phyloP scores from a whole-genome alignment of 495 filamentous ascomycete genomes.

The Tricharina praecox region DNA sequence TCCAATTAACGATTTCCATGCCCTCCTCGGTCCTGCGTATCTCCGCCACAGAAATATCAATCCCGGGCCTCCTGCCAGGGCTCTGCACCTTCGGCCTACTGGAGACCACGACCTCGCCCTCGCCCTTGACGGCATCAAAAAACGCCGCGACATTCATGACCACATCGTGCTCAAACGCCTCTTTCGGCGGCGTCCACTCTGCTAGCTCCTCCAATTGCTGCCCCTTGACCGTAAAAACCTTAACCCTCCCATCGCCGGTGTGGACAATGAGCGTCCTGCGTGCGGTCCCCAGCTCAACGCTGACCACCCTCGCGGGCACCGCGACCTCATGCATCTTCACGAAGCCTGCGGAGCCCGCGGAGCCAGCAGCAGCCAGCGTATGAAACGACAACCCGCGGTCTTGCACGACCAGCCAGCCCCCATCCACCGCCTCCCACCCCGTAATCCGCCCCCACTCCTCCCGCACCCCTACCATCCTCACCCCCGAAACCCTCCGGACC shows the following conservation, averaged over 20 bases:
- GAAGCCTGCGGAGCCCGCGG: constrained; percentile 6
- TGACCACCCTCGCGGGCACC: constrained; percentile 5
- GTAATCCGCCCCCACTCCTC: constrained; percentile 13
- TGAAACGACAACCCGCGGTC: constrained; percentile 13
- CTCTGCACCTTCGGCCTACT: not conserved
- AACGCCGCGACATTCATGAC: not conserved
- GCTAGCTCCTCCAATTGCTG: not conserved
- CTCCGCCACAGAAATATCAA: not conserved
- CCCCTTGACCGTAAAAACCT: not conserved
- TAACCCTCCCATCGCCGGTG: not conserved
- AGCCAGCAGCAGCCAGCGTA: constrained; percentile 1
- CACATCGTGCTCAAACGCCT: not conserved
- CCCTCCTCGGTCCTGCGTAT: not conserved
- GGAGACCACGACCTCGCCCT: not conserved
- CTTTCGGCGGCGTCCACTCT: not conserved
- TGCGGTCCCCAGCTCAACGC: not conserved
- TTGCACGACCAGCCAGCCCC: constrained; percentile 16
- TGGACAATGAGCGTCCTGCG: not conserved
- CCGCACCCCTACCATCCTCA: constrained; percentile 1
- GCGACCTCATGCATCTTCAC: constrained; percentile 9
- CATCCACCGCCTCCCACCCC: constrained; percentile 9
- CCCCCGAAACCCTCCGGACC: not conserved
- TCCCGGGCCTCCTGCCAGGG: not conserved
- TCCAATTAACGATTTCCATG: not conserved
- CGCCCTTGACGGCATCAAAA: not conserved